Conservation (phyloP, 2,329 filamentous ascomycete genomes). For the Chaetomiaceae sp. region DNA sequence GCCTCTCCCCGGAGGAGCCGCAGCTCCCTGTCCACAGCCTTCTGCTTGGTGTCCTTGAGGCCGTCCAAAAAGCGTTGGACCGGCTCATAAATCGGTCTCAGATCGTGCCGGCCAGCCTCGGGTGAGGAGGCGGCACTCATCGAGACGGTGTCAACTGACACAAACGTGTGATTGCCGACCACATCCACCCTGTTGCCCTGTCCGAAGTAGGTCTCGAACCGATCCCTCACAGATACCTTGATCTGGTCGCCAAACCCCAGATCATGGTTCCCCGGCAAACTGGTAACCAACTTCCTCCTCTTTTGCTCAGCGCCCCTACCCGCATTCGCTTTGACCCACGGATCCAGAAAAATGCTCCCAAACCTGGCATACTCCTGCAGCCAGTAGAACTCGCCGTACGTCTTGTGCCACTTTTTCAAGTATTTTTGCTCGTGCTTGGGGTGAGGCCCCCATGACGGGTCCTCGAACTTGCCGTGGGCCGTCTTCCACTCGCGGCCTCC, state of each 20-base stretch:
- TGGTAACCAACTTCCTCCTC: slow-evolving; percentile 74
- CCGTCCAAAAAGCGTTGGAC: slow-evolving; percentile 70
- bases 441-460: slow-evolving; percentile 54
- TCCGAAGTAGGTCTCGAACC: slow-evolving; percentile 86
- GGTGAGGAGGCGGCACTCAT: slow-evolving; percentile 65
- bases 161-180: slow-evolving; percentile 90
- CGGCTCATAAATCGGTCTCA: slow-evolving; percentile 67
- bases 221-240: slow-evolving; percentile 70
- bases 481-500: slow-evolving; percentile 95
- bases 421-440: slow-evolving; percentile 49
- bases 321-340: slow-evolving; percentile 57
- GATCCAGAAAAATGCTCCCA: slow-evolving; percentile 73
- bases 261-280: slow-evolving; percentile 91
- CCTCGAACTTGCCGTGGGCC: slow-evolving; percentile 52
- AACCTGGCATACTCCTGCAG: slow-evolving; percentile 81
- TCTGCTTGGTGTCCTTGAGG: slow-evolving; percentile 61
- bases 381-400: slow-evolving; percentile 82
- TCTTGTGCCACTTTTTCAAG: slow-evolving; percentile 64
- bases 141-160: slow-evolving; percentile 85
- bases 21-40: slow-evolving; percentile 65
- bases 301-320: slow-evolving; percentile 55
- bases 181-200: slow-evolving; percentile 88
- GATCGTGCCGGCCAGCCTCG: slow-evolving; percentile 47
- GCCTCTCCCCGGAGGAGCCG: slow-evolving; percentile 58
- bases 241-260: slow-evolving; percentile 85